Conservation (phyloP, 2,329 filamentous ascomycete genomes). For the Venturia effusa region DNA sequence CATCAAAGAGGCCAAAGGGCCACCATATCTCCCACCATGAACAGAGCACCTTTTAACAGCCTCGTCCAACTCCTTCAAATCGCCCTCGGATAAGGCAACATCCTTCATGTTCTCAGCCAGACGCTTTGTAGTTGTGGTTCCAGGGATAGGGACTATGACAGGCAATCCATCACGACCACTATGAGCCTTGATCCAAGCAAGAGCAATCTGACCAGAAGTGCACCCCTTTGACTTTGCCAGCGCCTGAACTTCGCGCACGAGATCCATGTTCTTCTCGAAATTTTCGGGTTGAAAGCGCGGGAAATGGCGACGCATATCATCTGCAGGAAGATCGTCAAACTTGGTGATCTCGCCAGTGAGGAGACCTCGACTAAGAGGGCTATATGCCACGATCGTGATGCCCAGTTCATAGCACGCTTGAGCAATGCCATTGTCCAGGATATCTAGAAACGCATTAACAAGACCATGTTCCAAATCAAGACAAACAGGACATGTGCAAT, state of each 20-base stretch:
- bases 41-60: constrained; percentile 2
- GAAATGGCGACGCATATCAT: constrained; percentile 22
- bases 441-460: constrained; percentile 38
- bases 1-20: constrained; percentile 1
- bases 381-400: constrained; percentile 64
- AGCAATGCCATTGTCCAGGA: constrained; percentile 48
- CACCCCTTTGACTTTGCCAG: constrained; percentile 48
- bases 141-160: constrained; percentile 33
- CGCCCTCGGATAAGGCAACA: neutral
- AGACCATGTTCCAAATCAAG: constrained; percentile 26
- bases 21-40: constrained; percentile 5
- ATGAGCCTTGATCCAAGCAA: constrained; percentile 37
- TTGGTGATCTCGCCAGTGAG: constrained; percentile 32
- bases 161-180: constrained; percentile 33
- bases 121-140: constrained; percentile 26
- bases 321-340: constrained; percentile 26
- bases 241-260: constrained; percentile 46
- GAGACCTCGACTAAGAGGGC: constrained; percentile 55
- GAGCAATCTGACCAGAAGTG: constrained; percentile 36
- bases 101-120: constrained; percentile 30
- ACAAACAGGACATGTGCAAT: constrained; percentile 16
- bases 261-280: constrained; percentile 53
- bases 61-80: constrained; percentile 5
- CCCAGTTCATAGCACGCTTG: constrained; percentile 47
- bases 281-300: constrained; percentile 54